Evolutionary conservation across 805 yeast genomes (phyloP), one percentile per base, ranked within the genome.

Genomic region (Yarrowia sp.): DNA sequence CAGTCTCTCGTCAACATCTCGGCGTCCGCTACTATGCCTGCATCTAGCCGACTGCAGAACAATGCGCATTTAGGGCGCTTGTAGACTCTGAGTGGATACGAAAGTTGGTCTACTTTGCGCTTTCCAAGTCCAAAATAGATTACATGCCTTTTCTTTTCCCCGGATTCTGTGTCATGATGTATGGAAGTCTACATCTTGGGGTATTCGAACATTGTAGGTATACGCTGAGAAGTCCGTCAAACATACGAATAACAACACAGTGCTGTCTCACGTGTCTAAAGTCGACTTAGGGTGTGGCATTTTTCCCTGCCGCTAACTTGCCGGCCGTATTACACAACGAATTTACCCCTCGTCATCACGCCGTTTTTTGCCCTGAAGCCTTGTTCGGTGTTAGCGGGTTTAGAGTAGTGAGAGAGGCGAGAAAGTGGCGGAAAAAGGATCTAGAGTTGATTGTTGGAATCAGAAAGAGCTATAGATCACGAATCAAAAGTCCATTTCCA

Each of bases 321-420:
- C 56, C 56, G 56, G 36, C 56, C 56, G 24, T 52, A 34, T 10
- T 52, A 52, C 56, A 52, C 56, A 52, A 52, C 56, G 56, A 36
- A 36, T 34, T 52, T 52, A 36, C 42, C 55, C 40, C 55, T 43
- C 55, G 14, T 43, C 58, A 46, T 63, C 44, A 63, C 40, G 61
- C 69, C 30, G 68, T 60, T 50, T 56, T 19, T 30, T 67, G 50
- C 47, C 53, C 55, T 33, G 49, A 49, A 40, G 24, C 44, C 13
- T 67, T 60, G 47, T 68, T 52, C 56, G 56, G 42, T 9, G 30
- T 52, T 52, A 36, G 33, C 56, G 42, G 56, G n/a, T 36, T 52
- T 34, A n/a, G 15, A 9, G 39, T 17, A 15, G 6, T 33, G 10
- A 7, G 14, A 9, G 15, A 24, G 55, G 24, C n/a, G 7, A 19